These are phyloP conservation scores for Penicillium oxalicum DNA, from an alignment of 2,329 filamentous ascomycete genomes.

Conservation along the genomic window DNA sequence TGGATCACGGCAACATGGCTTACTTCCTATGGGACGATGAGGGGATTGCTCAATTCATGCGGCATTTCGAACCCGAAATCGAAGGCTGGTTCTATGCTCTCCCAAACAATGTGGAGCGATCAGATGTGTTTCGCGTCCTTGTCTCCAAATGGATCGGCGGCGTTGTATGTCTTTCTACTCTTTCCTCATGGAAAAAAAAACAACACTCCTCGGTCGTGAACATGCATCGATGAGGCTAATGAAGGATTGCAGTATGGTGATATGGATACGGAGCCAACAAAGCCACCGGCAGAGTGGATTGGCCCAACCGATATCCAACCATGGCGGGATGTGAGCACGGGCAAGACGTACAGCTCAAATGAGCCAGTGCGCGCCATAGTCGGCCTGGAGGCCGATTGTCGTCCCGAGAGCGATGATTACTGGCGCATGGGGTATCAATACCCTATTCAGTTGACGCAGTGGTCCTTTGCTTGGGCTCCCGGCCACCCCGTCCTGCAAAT, in stretches of 20 bases:
- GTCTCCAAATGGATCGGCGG: conserved; percentile 3
- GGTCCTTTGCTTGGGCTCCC: conserved; percentile 2
- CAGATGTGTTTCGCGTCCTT: conserved; percentile 2
- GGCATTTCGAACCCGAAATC: conserved; percentile 1
- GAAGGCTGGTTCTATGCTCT: conserved; percentile 1
- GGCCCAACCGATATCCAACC: neutral
- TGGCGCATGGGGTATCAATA: conserved; percentile 3
- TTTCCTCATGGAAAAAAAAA: neutral
- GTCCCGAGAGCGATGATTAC: neutral
- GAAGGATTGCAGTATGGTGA: neutral
- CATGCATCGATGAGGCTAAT: neutral
- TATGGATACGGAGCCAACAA: conserved; percentile 1
- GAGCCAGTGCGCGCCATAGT: conserved; percentile 1
- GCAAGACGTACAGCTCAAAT: neutral
- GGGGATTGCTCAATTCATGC: neutral
- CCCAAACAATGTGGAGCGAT: conserved; percentile 1
- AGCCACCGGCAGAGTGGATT: neutral
- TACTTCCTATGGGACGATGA: conserved; percentile 1
- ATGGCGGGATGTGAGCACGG: neutral
- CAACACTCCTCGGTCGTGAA: neutral
- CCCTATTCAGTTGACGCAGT: neutral
- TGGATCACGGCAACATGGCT: neutral
- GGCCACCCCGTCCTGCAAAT: neutral
- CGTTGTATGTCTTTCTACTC: neutral
- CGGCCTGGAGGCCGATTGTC: conserved; percentile 1